Evolutionary conservation across 805 yeast genomes (phyloP).

Genomic region (Pichia nakasei): DNA sequence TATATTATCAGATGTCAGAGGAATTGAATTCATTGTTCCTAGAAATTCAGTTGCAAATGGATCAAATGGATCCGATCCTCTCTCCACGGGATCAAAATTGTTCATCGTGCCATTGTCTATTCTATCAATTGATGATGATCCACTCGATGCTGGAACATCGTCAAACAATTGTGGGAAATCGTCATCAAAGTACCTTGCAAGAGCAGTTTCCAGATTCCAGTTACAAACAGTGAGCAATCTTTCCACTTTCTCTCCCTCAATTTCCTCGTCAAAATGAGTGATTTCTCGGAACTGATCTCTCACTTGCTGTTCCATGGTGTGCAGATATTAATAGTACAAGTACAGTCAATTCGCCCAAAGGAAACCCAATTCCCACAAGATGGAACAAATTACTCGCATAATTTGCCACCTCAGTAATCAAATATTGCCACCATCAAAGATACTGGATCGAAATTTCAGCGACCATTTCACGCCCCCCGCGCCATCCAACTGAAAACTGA

Average conservation of each 20-base stretch:
- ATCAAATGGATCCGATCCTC: too few relatives aligned
- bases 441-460: too few relatives aligned
- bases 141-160: background rate
- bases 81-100: too few relatives aligned
- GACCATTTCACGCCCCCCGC: too few relatives aligned
- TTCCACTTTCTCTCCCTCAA: conserved; percentile 37
- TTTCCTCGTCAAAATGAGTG: conserved; percentile 37
- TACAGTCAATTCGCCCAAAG: too few relatives aligned
- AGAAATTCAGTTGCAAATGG: background rate
- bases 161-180: conserved; percentile 30
- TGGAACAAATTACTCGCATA: too few relatives aligned
- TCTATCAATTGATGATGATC: too few relatives aligned
- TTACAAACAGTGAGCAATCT: conserved; percentile 41
- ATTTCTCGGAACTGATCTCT: conserved; percentile 43
- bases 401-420: too few relatives aligned
- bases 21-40: background rate
- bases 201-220: conserved; percentile 54
- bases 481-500: too few relatives aligned
- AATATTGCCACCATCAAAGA: too few relatives aligned
- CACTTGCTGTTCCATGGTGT: conserved; percentile 32
- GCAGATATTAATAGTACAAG: background rate
- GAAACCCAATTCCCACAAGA: too few relatives aligned
- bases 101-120: too few relatives aligned
- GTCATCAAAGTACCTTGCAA: conserved; percentile 55
- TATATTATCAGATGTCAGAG: background rate